Percentiles rank a stretch among this genome's conserved stretches.
Conservation (phyloP, 2,329 filamentous ascomycete species). For the Penicillium sp. region DNA sequence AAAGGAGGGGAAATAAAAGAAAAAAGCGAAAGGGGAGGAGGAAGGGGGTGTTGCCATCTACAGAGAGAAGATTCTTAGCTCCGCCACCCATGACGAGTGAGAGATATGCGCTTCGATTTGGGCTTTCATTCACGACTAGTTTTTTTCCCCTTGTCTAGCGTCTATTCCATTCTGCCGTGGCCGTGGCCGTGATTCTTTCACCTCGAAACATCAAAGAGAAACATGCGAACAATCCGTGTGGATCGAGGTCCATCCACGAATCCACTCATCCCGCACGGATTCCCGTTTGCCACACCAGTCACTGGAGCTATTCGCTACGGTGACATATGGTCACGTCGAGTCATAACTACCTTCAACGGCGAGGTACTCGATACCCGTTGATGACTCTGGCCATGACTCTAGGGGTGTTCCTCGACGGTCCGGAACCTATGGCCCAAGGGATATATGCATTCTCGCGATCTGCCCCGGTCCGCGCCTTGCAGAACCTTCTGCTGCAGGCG, state of each 20-base stretch:
- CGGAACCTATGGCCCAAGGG: constrained; percentile 1
- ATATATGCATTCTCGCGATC: constrained; percentile 20
- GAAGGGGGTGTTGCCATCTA: constrained; percentile 10
- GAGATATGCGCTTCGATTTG: not conserved
- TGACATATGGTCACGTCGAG: not conserved
- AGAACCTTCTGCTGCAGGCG: constrained; percentile 9
- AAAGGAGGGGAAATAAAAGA: constrained; percentile 15
- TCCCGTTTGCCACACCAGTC: not conserved
- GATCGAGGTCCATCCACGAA: not conserved
- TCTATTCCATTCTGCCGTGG: no score
- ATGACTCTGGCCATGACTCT: not conserved
- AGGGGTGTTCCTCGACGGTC: not conserved
- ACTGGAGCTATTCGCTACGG: not conserved
- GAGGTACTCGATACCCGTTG: not conserved
- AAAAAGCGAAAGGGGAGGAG: constrained; percentile 5
- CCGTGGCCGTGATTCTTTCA: no score
- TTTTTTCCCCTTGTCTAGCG: no score
- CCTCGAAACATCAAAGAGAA: not conserved
- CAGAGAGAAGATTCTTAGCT: not conserved
- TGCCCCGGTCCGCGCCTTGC: constrained; percentile 20
- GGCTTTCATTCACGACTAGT: not conserved
- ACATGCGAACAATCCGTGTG: not conserved
- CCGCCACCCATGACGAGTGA: constrained; percentile 21
- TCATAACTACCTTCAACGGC: not conserved
- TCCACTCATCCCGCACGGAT: not conserved